Percentiles rank a stretch among this genome's conserved stretches.
Evolutionary conservation across 169 alveolate species (phyloP).

Genomic region (Cryptosporidium xiaoi): DNA sequence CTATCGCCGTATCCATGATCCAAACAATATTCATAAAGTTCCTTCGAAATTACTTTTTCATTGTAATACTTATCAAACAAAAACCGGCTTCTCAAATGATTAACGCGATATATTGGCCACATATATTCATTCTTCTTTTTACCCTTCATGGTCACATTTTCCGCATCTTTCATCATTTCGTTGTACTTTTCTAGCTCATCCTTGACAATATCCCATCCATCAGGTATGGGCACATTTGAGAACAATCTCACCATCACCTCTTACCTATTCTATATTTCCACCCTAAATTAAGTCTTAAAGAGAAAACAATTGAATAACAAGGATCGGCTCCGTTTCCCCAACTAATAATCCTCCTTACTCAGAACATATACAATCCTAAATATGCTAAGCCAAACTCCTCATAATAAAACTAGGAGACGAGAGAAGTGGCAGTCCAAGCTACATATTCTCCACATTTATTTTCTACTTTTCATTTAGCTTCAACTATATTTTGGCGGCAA

Average conservation of each 20-base stretch:
- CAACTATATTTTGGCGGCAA: no score
- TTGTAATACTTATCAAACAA: slow-evolving; percentile 92
- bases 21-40: slow-evolving; percentile 95
- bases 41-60: slow-evolving; percentile 94
- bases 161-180: slow-evolving; percentile 95
- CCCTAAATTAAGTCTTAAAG: no score
- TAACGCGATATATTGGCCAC: slow-evolving; percentile 97
- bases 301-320: no score
- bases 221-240: slow-evolving; percentile 85
- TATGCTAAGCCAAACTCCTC: no score
- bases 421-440: no score
- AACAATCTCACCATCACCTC: slow-evolving; percentile 78
- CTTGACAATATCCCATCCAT: slow-evolving; percentile 96
- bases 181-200: slow-evolving; percentile 91
- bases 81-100: slow-evolving; percentile 96
- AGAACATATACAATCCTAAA: no score
- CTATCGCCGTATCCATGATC: slow-evolving; percentile 97
- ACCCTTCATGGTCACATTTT: slow-evolving; percentile 93
- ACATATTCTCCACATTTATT: no score
- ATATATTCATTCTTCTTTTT: slow-evolving; percentile 94
- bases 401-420: no score
- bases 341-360: no score
- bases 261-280: no score
- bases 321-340: no score
- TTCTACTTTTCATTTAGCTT: no score